Base-by-base conservation (phyloP, 305 asterid genomes). In the Ilex paraguariensis region DNA sequence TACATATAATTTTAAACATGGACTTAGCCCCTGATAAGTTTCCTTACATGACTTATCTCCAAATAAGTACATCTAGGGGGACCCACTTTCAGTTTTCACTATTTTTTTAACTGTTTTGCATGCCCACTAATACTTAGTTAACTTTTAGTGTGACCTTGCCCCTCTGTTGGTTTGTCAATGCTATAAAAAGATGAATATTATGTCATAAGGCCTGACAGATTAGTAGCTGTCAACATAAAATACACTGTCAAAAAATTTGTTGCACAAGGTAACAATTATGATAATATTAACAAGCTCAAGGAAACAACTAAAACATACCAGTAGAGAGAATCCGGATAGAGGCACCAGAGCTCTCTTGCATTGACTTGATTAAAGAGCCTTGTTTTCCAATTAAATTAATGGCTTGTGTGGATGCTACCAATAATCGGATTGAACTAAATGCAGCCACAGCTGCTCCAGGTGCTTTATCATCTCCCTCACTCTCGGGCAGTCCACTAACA, bases 361-460 rank as follows among this genome's bases (percentile, higher is more conserved):
- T 87, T 60, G 93, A 83, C 74, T 85, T 87, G 60, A 89, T 86
- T 67, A 85, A 49, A 57, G 87, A 82, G 64, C 97, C 97, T 77
- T 87, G 96, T 65, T 87, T 90, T 64, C 97, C 97, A 57, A 87
- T 89, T 66, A 89, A 70, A 66, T 86, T 84, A 50, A 87, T 77
- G 64, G 95, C 96, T 73, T 89, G 96, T 36, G 91, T 66, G 15
- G 87, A 70, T 64, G 91, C 78, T 66, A 84, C 88, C 75, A 84
- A 64, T 55, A 84, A 73, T 44, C 84, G 75, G 60, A 82, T 67
- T 13, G 82, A 73, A 68, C 88, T 82, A 70, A 75, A 82, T 46
- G 90, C 80, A 66, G 57, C 62, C 33, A 66, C 69, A 66, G 75
- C 76, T 66, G 86, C 68, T 54, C 61, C 79, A 49, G 68, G 39